These are phyloP conservation scores for Colletotrichum godetiae DNA, from an alignment of 2,329 filamentous ascomycete genomes.

Conservation along the genomic window DNA sequence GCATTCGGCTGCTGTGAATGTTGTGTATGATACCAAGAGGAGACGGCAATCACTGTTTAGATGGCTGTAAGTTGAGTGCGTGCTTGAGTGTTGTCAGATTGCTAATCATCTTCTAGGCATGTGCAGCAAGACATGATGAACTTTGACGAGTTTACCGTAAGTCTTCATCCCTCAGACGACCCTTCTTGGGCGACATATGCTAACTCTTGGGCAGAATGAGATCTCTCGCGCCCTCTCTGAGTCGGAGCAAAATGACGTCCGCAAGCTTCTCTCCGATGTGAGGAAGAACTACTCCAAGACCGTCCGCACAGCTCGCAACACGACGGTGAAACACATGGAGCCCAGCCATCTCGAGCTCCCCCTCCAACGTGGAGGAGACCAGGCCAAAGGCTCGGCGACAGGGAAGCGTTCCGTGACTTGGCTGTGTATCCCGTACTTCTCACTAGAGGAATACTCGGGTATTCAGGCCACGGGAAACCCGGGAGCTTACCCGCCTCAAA, in stretches of 20 bases:
- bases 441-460: slow-evolving; percentile 55
- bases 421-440: slow-evolving; percentile 61
- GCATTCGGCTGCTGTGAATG: slow-evolving; percentile 49
- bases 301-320: slow-evolving; percentile 49
- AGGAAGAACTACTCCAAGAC: slow-evolving; percentile 50
- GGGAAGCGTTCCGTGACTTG: slow-evolving; percentile 46
- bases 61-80: slow-evolving; percentile 50
- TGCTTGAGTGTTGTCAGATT: too few relatives aligned
- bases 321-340: slow-evolving; percentile 54
- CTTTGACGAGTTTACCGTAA: slow-evolving; percentile 55
- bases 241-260: slow-evolving; percentile 47
- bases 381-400: slow-evolving; percentile 35
- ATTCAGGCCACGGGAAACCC: slow-evolving; percentile 45
- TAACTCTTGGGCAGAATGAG: slow-evolving; percentile 45
- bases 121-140: slow-evolving; percentile 53
- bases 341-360: slow-evolving; percentile 51
- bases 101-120: slow-evolving; percentile 45
- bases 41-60: slow-evolving; percentile 50
- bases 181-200: too few relatives aligned
- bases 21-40: slow-evolving; percentile 46
- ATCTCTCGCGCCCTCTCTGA: slow-evolving; percentile 40
- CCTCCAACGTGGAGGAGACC: slow-evolving; percentile 41
- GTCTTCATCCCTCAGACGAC: neutral
- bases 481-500: slow-evolving; percentile 53
- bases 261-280: slow-evolving; percentile 50